phyloP scores from a whole-genome alignment of 2,329 filamentous ascomycete genomes.

The Fusarium siculi region DNA sequence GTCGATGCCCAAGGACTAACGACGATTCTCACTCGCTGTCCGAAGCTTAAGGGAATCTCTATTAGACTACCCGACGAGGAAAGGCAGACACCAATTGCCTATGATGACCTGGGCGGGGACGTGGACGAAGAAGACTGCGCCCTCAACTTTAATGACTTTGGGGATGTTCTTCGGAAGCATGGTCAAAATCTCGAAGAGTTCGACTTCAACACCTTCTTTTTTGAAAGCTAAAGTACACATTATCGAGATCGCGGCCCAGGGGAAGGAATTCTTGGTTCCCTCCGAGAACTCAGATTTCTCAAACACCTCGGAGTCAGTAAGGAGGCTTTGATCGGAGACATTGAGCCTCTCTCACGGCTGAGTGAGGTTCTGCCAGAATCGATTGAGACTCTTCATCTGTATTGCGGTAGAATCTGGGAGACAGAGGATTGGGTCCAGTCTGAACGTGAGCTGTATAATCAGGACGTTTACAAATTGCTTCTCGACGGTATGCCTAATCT shows the following conservation, averaged over 20 bases:
- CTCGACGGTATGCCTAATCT: background rate
- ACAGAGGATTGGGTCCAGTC: fast-evolving
- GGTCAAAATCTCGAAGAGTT: background rate
- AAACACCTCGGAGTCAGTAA: background rate
- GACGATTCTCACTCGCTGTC: conserved; percentile 4
- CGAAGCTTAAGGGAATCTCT: background rate
- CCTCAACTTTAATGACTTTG: background rate
- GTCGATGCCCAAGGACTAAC: background rate
- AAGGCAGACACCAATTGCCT: fast-evolving
- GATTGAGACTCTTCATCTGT: conserved; percentile 6
- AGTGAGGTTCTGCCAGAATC: background rate
- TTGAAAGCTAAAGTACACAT: background rate
- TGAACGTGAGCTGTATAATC: background rate
- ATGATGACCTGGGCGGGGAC: background rate
- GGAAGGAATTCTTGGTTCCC: background rate
- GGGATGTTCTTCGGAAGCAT: background rate
- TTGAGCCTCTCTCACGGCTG: background rate
- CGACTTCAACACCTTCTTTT: background rate
- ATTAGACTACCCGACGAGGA: background rate
- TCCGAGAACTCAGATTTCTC: background rate
- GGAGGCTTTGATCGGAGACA: background rate
- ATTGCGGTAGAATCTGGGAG: background rate
- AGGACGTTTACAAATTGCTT: background rate
- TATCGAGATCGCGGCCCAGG: fast-evolving
- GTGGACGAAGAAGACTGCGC: no score